Percentiles rank a stretch among this genome's conserved stretches.
Conservation (phyloP, 1,284 basidiomycete species). For the Puccinia hordei region DNA sequence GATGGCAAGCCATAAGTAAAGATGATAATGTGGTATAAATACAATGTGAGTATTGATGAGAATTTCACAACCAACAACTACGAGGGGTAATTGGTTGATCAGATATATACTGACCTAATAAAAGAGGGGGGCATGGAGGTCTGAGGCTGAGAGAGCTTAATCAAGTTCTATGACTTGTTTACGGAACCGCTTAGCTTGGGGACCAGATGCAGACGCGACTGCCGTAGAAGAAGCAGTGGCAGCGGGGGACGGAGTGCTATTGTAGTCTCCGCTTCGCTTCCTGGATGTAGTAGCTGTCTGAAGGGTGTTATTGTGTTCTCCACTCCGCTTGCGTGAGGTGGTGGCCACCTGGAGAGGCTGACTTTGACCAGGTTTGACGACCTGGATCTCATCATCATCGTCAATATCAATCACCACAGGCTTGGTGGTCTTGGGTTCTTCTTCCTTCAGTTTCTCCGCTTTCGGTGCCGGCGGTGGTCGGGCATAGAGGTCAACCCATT, state of each 20-base stretch:
- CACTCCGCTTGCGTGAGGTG: not conserved
- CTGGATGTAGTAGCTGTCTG: not conserved
- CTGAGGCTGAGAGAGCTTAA: not conserved
- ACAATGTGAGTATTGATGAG: too few species aligned
- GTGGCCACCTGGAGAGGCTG: not conserved
- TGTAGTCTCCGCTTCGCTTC: constrained; percentile 8
- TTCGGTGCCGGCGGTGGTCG: not conserved
- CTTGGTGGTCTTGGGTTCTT: not conserved
- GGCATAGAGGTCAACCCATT: constrained; percentile 26
- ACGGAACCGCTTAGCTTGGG: not conserved
- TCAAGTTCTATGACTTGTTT: constrained; percentile 14
- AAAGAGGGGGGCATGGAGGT: not conserved
- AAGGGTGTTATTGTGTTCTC: not conserved
- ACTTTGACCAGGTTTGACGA: not conserved
- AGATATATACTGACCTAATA: not conserved
- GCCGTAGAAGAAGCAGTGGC: not conserved
- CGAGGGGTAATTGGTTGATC: too few species aligned
- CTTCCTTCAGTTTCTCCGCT: not conserved
- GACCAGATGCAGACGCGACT: not conserved
- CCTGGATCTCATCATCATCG: constrained; percentile 2
- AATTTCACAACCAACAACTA: too few species aligned
- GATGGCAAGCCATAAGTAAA: too few species aligned
- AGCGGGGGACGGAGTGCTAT: not conserved
- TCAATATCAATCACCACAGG: not conserved
- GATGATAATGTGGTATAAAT: too few species aligned